Evolutionary conservation across 1,139 yeast species (phyloP).

Genomic region (Geotrichum histeridarum): DNA sequence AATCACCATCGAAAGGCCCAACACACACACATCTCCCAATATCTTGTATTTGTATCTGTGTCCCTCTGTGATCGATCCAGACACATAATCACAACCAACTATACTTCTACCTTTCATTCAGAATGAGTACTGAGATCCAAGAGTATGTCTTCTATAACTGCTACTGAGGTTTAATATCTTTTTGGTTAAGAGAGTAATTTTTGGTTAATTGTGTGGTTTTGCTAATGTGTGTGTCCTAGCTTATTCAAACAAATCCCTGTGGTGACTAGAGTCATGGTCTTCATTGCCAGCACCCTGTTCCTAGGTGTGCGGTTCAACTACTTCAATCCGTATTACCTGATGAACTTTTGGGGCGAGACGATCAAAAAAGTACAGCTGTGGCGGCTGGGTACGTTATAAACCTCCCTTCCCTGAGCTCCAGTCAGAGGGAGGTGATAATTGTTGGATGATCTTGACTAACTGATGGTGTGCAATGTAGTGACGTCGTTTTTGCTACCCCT

Average conservation of each 20-base stretch:
- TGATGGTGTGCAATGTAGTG: conserved; percentile 27
- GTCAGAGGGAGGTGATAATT: too few species aligned
- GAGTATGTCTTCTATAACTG: conserved; percentile 19
- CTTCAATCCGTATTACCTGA: conserved; percentile 22
- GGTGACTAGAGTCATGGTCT: conserved; percentile 31
- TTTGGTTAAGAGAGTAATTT: too few species aligned
- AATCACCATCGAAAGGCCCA: too few species aligned
- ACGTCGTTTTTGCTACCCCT: conserved; percentile 33
- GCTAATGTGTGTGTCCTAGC: conserved; percentile 12
- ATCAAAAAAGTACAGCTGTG: conserved; percentile 31
- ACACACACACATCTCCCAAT: too few species aligned
- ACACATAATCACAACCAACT: background rate
- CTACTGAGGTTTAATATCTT: too few species aligned
- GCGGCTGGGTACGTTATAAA: conserved; percentile 36
- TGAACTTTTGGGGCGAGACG: conserved; percentile 32
- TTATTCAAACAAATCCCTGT: conserved; percentile 29
- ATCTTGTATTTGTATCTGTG: too few species aligned
- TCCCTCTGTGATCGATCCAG: background rate
- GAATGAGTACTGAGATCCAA: conserved; percentile 24
- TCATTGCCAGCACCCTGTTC: conserved; percentile 26
- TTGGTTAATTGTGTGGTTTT: background rate
- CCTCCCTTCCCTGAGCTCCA: too few species aligned
- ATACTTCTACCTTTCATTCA: background rate
- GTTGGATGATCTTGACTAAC: background rate
- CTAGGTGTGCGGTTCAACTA: conserved; percentile 25